A percentile compares a stretch with the other conserved stretches of the same genome.
Evolutionary conservation across 768 basidiomycete genomes (phyloP).

Genomic region (Boletus vinaceobasis): DNA sequence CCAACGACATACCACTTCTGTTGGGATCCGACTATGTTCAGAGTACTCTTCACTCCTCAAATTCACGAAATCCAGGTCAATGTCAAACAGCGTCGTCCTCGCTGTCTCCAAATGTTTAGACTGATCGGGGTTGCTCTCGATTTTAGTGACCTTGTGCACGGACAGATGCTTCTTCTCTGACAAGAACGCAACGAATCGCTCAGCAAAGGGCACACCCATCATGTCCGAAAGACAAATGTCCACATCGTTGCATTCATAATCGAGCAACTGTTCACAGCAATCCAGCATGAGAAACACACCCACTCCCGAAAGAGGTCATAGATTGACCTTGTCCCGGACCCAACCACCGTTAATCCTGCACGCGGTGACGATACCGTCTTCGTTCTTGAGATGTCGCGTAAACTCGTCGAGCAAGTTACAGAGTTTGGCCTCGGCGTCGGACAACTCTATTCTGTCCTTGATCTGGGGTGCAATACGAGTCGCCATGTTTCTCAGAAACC

Average conservation of each 20-base stretch:
- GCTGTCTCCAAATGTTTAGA: conserved; percentile 98
- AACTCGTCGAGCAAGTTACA: conserved; percentile 82
- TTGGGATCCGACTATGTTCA: conserved; percentile 83
- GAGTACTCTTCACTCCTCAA: conserved; percentile 91
- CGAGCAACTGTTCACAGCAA: conserved; percentile 59
- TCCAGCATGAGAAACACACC: conserved; percentile 11
- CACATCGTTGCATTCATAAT: conserved; percentile 81
- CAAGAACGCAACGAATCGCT: conserved; percentile 62
- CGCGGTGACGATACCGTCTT: conserved; percentile 51
- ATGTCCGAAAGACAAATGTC: conserved; percentile 88
- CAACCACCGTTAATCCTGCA: conserved; percentile 97
- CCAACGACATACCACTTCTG: conserved; percentile 61
- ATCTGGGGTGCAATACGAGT: conserved; percentile 31
- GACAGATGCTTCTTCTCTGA: conserved; percentile 30
- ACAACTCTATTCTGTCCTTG: conserved; percentile 49
- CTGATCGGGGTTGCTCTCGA: conserved; percentile 93
- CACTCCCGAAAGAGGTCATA: conserved; percentile 3
- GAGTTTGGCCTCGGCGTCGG: conserved; percentile 62
- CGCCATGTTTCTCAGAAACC: conserved; percentile 27
- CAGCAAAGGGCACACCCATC: conserved; percentile 89
- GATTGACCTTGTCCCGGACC: conserved; percentile 93
- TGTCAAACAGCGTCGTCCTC: conserved; percentile 70
- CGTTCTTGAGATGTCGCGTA: conserved; percentile 49
- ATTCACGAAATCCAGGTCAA: conserved; percentile 93
- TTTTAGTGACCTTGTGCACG: conserved; percentile 63